A percentile compares a stretch with the other conserved stretches of the same genome.
phyloP scores from a whole-genome alignment of 2,329 filamentous ascomycete species.

The Didymella pomorum region DNA sequence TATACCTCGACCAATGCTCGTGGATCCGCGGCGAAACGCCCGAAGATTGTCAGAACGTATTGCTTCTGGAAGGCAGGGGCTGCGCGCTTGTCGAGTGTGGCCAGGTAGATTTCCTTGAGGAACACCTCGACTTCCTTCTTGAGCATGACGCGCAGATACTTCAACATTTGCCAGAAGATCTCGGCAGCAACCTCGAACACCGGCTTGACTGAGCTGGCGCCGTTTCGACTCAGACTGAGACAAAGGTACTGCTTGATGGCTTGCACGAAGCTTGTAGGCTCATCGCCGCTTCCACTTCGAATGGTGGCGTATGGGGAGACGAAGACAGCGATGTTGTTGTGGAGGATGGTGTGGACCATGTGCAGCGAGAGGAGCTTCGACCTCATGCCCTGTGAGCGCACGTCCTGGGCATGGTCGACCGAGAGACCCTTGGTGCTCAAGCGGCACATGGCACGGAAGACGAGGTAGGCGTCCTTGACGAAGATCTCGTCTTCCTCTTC shows the following conservation, averaged over 20 bases:
- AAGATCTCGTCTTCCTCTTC: constrained; percentile 92
- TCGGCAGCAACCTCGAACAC: constrained; percentile 97
- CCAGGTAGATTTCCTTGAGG: constrained; percentile 94
- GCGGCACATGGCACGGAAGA: constrained; percentile 97
- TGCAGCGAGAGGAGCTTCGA: constrained; percentile 96
- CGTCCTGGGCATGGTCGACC: constrained; percentile 89
- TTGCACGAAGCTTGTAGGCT: constrained; percentile 88
- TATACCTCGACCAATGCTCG: constrained; percentile 93
- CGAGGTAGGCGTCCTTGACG: constrained; percentile 94
- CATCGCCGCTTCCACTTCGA: constrained; percentile 85
- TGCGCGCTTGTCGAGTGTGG: constrained; percentile 85
- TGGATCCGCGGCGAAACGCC: constrained; percentile 83
- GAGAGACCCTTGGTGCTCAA: constrained; percentile 90
- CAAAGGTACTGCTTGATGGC: constrained; percentile 97
- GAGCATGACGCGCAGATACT: constrained; percentile 89
- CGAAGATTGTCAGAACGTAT: constrained; percentile 86
- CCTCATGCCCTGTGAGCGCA: constrained; percentile 94
- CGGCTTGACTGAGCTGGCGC: constrained; percentile 86
- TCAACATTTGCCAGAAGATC: constrained; percentile 97
- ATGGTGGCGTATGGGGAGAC: constrained; percentile 92
- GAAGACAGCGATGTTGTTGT: constrained; percentile 92
- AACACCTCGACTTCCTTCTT: constrained; percentile 99
- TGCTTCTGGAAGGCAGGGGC: constrained; percentile 91
- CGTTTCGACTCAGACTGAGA: constrained; percentile 92
- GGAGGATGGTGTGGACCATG: constrained; percentile 91